Evolutionary conservation across 2,329 filamentous ascomycete species (phyloP), one percentile per base, ranked within the genome.

Genomic region (Fusarium sp.): DNA sequence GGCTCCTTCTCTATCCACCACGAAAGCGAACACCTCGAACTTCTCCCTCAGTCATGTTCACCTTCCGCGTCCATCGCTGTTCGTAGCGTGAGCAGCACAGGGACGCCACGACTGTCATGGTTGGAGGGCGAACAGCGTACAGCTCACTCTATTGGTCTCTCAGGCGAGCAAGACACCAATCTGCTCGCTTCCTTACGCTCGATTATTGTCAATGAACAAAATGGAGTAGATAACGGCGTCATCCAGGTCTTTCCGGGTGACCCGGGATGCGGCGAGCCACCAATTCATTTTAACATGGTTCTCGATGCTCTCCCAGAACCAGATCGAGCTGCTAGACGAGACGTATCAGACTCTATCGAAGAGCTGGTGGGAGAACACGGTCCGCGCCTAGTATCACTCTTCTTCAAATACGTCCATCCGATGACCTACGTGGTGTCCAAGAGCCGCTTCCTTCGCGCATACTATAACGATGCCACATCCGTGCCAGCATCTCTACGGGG

Each of bases 321-420:
- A 18, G 82, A 84, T 66, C 77, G 82, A 58, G 41, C 63, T 8
- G 78, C 77, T n/a, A 82, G 81, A 62, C 24, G 75, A 16, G 72
- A 73, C 11, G 77, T 81, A 13, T 84, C 83, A 0, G 77, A 81
- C 18, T 72, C 69, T 5, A 84, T 85, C 45, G 83, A 84, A 69
- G 57, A 67, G 9, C 77, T 80, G 22, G 82, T 83, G 4, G 73
- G 73, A 20, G 77, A 75, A 11, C 75, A 81, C 67, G 80, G 78
- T 0, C 77, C 80, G 18, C 73, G 70, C 4, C 76, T 85, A 2
- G 75, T 85, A 20, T 78, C 80, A 8, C 76, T 84, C 4, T 85
- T 82, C 67, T 84, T 84, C 65, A 76, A 76, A 64, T 79, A 83
- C 52, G 79, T 85, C n/a, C 83, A 84, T 65, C 82, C 83, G 0